Percentiles rank a stretch among this genome's conserved stretches.
phyloP scores from a whole-genome alignment of 345 rosid species.

The Salix arbutifolia region DNA sequence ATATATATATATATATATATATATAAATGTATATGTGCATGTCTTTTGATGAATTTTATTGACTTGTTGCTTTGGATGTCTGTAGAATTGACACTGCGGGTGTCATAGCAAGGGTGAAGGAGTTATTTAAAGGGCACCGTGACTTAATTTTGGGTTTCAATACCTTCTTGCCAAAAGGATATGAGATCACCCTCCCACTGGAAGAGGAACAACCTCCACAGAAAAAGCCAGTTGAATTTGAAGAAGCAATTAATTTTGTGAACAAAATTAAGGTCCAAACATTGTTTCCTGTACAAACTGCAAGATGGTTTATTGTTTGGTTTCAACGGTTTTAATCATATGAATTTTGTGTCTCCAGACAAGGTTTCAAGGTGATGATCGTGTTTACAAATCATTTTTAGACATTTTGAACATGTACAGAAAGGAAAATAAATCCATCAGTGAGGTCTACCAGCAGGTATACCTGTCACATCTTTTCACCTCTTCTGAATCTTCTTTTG shows the following conservation, averaged over 20 bases:
- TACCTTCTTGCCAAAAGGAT: slow-evolving; percentile 35
- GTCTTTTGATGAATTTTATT: not conserved
- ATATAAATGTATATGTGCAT: not conserved
- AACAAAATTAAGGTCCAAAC: slow-evolving; percentile 32
- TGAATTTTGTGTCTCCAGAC: slow-evolving; percentile 25
- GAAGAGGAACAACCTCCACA: slow-evolving; percentile 28
- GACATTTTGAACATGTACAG: slow-evolving; percentile 35
- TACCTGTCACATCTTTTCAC: slow-evolving; percentile 1
- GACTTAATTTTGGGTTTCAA: slow-evolving; percentile 36
- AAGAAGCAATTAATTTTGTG: slow-evolving; percentile 34
- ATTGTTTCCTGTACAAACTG: not conserved
- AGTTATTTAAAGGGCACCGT: slow-evolving; percentile 36
- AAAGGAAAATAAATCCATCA: slow-evolving; percentile 31
- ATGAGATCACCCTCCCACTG: slow-evolving; percentile 29
- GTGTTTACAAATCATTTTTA: slow-evolving; percentile 28
- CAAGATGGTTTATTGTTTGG: not conserved
- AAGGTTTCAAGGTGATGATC: slow-evolving; percentile 34
- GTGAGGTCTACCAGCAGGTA: slow-evolving; percentile 37
- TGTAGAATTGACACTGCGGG: slow-evolving; percentile 33
- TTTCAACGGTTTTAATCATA: not conserved
- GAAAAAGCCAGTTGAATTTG: slow-evolving; percentile 39
- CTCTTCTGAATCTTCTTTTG: slow-evolving; percentile 2
- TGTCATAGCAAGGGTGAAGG: slow-evolving; percentile 35
- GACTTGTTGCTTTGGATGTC: not conserved
- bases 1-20: not conserved